Evolutionary conservation across 2,329 filamentous ascomycete genomes (phyloP), one percentile per base, ranked within the genome.

Genomic region (Fusarium sp.): DNA sequence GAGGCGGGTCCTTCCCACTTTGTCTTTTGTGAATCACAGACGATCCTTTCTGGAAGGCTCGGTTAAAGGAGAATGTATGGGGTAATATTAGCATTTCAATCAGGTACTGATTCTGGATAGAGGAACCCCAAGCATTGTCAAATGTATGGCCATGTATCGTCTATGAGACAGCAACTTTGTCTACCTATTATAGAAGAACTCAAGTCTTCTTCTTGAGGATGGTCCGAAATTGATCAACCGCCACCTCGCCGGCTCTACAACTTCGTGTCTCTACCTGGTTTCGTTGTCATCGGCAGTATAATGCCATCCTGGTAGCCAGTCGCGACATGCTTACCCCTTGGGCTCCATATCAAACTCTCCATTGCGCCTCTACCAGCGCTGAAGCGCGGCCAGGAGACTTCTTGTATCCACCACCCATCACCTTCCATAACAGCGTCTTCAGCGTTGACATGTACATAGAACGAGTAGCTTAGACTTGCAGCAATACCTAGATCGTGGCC

Each of bases 301-400:
- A 87, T 80, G 5, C 86, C 86, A 65, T 88, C 86, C 68, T 88
- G 86, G 62, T 86, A 87, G 47, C 84, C 85, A 2, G 83, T 87
- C 8, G 86, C 86, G 3, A 88, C 82, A 69, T 88, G 86, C 24
- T 83, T 79, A 5, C 86, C 86, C 5, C 76, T 70, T 0, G 86
- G 86, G 63, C 85, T 88, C 86, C 86, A 88, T 32, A 87, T 83
- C 77, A 84, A 84, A 57, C 80, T 83, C 74, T 84, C 79, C 64
- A 88, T 76, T 50, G 85, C 80, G 4, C 81, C 83, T 44, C 86
- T 78, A 1, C 85, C 85, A 4, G 83, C 81, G 24, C 78, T 82
- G 5, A 83, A 79, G 24, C 86, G 77, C 6, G 86, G 84, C 74
- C 86, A 88, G 32, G 73, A 81, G 2, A 80, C 79, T 73, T 88